Percentiles rank a stretch among this genome's conserved stretches.
phyloP scores from a whole-genome alignment of 345 rosid genomes.

The Cardamine occulta region DNA sequence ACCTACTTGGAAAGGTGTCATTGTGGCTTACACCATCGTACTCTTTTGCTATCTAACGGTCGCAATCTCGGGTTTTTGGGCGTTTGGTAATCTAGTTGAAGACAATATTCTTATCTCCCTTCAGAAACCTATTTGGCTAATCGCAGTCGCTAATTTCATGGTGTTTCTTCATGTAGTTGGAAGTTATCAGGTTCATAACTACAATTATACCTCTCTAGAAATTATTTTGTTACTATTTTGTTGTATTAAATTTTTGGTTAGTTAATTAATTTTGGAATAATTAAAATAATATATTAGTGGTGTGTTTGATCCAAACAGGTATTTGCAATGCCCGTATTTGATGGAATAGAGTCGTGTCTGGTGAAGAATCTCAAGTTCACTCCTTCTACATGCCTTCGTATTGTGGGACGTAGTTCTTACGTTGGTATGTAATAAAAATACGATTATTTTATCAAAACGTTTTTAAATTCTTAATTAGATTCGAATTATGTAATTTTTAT shows the following conservation, averaged over 20 bases:
- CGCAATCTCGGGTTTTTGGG: slow-evolving; percentile 46
- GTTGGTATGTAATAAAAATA: neutral
- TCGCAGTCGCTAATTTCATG: slow-evolving; percentile 45
- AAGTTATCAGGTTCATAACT: slow-evolving; percentile 50
- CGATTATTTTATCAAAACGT: neutral
- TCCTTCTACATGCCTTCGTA: slow-evolving; percentile 44
- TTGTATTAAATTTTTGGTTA: neutral
- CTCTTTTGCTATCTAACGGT: slow-evolving; percentile 46
- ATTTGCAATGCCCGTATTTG: slow-evolving; percentile 53
- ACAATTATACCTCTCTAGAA: neutral
- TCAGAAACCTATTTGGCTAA: slow-evolving; percentile 41
- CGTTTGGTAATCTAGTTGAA: slow-evolving; percentile 45
- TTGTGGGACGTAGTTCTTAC: slow-evolving; percentile 31
- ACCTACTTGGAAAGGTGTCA: slow-evolving; percentile 55
- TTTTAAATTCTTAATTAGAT: neutral
- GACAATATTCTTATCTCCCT: slow-evolving; percentile 54
- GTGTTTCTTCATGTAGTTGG: slow-evolving; percentile 53
- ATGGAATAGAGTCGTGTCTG: slow-evolving; percentile 42
- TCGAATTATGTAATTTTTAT: neutral
- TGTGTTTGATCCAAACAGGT: slow-evolving; percentile 35
- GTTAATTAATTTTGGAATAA: neutral
- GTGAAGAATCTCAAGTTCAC: slow-evolving; percentile 35
- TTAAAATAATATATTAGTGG: neutral
- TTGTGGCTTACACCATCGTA: slow-evolving; percentile 47
- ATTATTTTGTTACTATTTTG: neutral